Base-by-base conservation (phyloP, 1,284 basidiomycete genomes). In the Chondrostereum purpureum region DNA sequence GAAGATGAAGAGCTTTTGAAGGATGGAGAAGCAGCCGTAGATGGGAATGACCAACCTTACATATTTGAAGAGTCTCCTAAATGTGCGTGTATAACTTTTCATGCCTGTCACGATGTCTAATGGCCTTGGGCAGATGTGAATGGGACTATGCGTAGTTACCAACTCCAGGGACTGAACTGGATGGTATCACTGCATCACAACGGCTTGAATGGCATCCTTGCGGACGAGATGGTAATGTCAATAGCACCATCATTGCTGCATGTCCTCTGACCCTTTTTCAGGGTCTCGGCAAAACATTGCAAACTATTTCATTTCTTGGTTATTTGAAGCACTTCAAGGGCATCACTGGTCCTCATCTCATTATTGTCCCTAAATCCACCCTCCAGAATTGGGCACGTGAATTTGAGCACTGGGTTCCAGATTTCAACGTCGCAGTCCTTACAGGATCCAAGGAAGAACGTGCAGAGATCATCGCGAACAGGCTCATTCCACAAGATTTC, bases 351-450 rank as follows among this genome's bases (percentile, higher is more conserved):
- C 92, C 91, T 12, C 94, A 98, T 63, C 78, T 99, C 18, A 83
- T 99, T 54, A 90, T 98, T 46, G 96, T 99, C 2, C 96, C 96
- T 21, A 99, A 99, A 64, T 95, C 92, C 1, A 99, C 96, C 0
- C 73, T 99, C 13, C 91, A 98, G 67, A 99, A 98, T 64, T 99
- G 95, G 95, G 70, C 79, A 18, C 83, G 96, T 54, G 95, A 99
- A 64, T 94, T 99, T 54, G 79, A 80, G 50, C 80, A 78, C 53
- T 99, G 96, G 96, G 87, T 92, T 0, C 89, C 92, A 0, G 89
- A 92, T 48, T 88, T 97, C 68, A 87, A 81, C 49, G 78, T 89
- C 12, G 75, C 92, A 39, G 69, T 91, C 5, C 70, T 99, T 19
- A 86, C 90, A 16, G 95, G 96, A 1, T 78, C 78, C 24, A 94